Evolutionary conservation across 352 stramenopile species (phyloP), one percentile per base, ranked within the genome.

Genomic region (Globisporangium barbulae): DNA sequence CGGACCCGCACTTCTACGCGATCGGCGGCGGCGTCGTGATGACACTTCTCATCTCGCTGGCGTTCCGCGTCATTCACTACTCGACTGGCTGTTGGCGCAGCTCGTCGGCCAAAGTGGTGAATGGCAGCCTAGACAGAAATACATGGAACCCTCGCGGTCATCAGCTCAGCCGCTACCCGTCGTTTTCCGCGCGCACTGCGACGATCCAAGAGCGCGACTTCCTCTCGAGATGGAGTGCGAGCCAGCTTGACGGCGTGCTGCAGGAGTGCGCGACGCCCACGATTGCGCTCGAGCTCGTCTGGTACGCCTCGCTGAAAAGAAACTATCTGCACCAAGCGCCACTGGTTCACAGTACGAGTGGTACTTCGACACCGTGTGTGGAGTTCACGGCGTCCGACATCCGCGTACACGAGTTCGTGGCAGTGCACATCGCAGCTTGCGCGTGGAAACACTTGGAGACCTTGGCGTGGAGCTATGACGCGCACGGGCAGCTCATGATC

Each of bases 1-100:
- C 68, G 0, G 73, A 80, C 15, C 70, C 73, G 28, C 73, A 80
- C 25, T 37, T 80, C 25, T 80, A 76, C 63, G 73, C 73, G n/a
- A 76, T 80, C 3, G 67, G 74, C 22, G 68, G 70, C 3, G 68
- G 70, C 9, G 48, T 77, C n/a, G 37, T 67, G 1, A 58, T 80
- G 8, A 64, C 70, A 1, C 41, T 75, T 19, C 47, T 75, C 4
- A 73, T 78, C 19, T 75, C 70, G 3, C 35, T 52, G 8, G 59
- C 64, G 0, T 80, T 77, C 19, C 17, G 69, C 3, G n/a, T 72
- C 0, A 39, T 78, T n/a, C 69, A 73, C 21, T 63, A 54, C 21
- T 9, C 39, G 0, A 15, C 39, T 48, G 42, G 42, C 42, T 22
- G 42, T 5, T 48, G 13, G 2, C 25, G 48, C 13, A 54, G 48